Percentiles rank a stretch among this genome's conserved stretches.
Evolutionary conservation across 148 eudicot genomes (phyloP).

Genomic region (Vaccinium darrowii): DNA sequence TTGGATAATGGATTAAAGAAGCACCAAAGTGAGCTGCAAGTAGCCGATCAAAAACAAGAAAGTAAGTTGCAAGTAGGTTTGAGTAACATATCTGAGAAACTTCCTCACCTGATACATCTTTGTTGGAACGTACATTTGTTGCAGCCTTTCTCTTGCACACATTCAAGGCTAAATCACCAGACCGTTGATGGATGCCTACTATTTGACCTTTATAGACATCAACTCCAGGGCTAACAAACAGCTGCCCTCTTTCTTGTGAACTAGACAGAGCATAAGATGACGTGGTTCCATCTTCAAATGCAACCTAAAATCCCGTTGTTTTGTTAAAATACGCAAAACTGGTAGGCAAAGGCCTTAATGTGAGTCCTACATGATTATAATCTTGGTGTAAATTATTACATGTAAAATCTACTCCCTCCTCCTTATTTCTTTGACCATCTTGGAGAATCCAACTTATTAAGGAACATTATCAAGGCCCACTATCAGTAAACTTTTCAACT

Average conservation of each 20-base stretch:
- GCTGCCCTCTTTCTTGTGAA: slow-evolving; percentile 92
- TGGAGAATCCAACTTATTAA: background rate
- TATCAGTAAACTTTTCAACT: background rate
- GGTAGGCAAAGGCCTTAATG: background rate
- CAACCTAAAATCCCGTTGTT: slow-evolving; percentile 50
- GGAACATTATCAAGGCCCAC: background rate
- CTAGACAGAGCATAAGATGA: slow-evolving; percentile 86
- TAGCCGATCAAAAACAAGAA: background rate
- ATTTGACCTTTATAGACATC: slow-evolving; percentile 96
- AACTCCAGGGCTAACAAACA: slow-evolving; percentile 76
- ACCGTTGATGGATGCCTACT: slow-evolving; percentile 92
- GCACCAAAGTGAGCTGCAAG: background rate
- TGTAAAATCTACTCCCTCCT: background rate
- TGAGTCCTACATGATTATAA: background rate
- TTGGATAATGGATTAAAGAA: background rate
- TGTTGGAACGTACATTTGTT: slow-evolving; percentile 92
- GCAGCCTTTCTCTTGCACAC: slow-evolving; percentile 99
- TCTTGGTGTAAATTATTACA: background rate
- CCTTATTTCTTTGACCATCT: background rate
- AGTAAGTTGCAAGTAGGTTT: background rate
- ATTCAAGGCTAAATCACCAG: slow-evolving; percentile 81
- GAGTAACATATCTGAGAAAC: slow-evolving; percentile 8
- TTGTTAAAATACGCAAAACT: background rate
- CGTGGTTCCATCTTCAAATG: slow-evolving; percentile 85
- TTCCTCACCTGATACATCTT: slow-evolving; percentile 72